Base-by-base conservation (phyloP, 352 stramenopile genomes). In the Phytophthora pinifolia region DNA sequence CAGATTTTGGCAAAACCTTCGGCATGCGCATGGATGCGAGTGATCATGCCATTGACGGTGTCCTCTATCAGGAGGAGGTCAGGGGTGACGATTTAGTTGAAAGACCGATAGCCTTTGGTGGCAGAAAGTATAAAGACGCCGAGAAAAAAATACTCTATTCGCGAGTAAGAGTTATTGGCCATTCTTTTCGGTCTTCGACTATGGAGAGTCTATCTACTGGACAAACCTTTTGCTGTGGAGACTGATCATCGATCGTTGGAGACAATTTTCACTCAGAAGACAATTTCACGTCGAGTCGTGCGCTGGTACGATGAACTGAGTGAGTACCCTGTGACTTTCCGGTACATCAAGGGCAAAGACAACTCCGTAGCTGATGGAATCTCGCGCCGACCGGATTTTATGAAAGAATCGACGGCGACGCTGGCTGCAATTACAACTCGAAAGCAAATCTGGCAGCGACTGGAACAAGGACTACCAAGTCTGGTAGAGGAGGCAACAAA, bases 111-210 rank as follows among this genome's bases (percentile, higher is more conserved):
- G 37, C 48, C 17, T 57, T 57, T 25, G 12, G 4, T 25, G 37
- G 48, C 4, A 18, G 48, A 27, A 57, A 57, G 20, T 57, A 57
- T 13, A n/a, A 15, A 15, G 31, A 13, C 8, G 18, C 29, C 1
- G 48, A 56, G 31, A 25, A 9, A 3, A 48, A 49, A 8, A 8
- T 48, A 57, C 13, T 18, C 37, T 1, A 32, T 47, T 31, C 25
- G 48, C 3, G 38, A 57, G 31, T 49, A 57, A 31, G 49, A 57
- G 18, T 34, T 57, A 29, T 34, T 57, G 9, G 49, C 49, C 1
- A 48, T 48, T 12, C 2, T 57, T 10, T 42, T 49, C 13, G 49
- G 37, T 1, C 30, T 57, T 10, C 49, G 29, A 0, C 9, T 27
- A 7, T 57, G 49, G 49, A n/a, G 39, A 2, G 49, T 57, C 3